Evolutionary conservation across 371 early-diverging fungal genomes (phyloP), one percentile per base, ranked within the genome.

Genomic region (Lichtheimia hyalospora): DNA sequence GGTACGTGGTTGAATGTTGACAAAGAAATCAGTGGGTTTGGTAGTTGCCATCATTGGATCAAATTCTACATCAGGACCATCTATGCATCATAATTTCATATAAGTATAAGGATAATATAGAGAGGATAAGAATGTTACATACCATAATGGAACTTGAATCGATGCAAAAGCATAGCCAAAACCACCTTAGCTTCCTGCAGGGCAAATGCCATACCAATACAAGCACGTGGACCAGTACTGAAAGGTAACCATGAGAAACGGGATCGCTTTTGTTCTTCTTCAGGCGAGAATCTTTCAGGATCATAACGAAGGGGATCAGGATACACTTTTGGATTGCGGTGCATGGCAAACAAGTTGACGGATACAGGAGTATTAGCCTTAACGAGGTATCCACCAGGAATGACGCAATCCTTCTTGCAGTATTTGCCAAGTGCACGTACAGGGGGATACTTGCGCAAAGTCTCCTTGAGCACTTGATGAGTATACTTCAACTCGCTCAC

Each of bases 151-250:
- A 81, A 81, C 14, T 75, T 67, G 54, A 70, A 81, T 4, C 68
- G 67, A 42, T 75, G 64, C 28, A 81, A 60, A 28, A 71, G 40
- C 81, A 77, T 81, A 10, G 80, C 78, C 49, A 84, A 58, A 2
- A 82, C 84, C 3, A 80, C 76, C 53, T 83, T 85, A 18, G 81
- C 83, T 67, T 85, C 85, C 70, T 82, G 81, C 3, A 85, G 57
- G 18, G 85, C 83, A 65, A 85, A 82, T 44, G 76, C 79, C 66
- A 74, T 72, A 66, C 79, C 79, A 27, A 78, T 78, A 63, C 79
- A 78, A 12, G 71, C 69, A 41, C 79, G 71, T 10, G 73, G 74
- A 24, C 77, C 81, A 24, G 74, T 75, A 28, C 74, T 74, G 58
- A 85, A 85, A 7, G 85, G 85, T 16, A 85, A 48, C 85, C 85